These are phyloP conservation scores for Macrotyloma uniflorum DNA, from an alignment of 306 rosid species.

Conservation along the genomic window DNA sequence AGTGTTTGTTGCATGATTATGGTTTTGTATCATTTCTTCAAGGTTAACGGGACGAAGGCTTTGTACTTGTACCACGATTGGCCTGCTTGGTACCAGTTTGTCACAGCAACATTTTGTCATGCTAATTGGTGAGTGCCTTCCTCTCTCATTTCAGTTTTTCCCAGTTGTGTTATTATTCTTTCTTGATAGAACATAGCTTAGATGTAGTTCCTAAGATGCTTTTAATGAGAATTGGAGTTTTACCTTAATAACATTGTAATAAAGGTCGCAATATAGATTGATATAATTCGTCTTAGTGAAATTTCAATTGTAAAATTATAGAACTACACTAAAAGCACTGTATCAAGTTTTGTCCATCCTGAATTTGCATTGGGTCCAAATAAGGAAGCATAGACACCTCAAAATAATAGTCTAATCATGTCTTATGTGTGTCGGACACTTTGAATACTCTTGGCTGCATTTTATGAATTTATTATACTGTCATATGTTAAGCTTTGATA, in stretches of 20 bases:
- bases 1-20: constrained; percentile 11
- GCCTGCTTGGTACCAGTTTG: constrained; percentile 92
- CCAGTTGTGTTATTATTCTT: neutral
- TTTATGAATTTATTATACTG: neutral
- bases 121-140: constrained; percentile 79
- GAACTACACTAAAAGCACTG: neutral
- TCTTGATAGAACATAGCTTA: neutral
- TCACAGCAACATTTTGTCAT: constrained; percentile 95
- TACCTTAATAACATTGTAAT: neutral
- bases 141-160: constrained; percentile 18
- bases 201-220: neutral
- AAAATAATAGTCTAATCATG: neutral
- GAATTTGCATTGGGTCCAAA: neutral
- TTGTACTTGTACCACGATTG: constrained; percentile 78
- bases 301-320: neutral
- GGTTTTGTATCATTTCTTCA: constrained; percentile 9
- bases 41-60: constrained; percentile 65
- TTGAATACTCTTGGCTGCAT: neutral
- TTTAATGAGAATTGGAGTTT: neutral
- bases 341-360: neutral
- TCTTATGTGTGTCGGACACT: neutral
- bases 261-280: neutral
- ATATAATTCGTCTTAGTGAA: no score
- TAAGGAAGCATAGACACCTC: neutral
- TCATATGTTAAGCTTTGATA: neutral